phyloP scores from a whole-genome alignment of 2,329 filamentous ascomycete genomes.

The Parastagonospora nodorum region DNA sequence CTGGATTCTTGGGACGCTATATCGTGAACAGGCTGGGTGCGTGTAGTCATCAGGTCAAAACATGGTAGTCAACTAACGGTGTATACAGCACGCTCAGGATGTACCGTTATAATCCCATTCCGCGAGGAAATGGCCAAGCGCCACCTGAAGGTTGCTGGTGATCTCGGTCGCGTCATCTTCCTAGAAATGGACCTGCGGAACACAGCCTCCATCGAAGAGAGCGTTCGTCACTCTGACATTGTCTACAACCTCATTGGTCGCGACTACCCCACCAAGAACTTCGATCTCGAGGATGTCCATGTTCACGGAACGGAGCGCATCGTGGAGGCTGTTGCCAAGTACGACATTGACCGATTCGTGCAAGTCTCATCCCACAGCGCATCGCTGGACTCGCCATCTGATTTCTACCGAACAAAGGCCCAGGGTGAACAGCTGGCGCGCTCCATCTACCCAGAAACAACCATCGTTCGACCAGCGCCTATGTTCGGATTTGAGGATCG shows the following conservation, averaged over 20 bases:
- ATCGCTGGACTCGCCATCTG: constrained; percentile 75
- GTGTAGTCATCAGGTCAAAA: constrained; percentile 17
- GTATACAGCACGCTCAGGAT: constrained; percentile 80
- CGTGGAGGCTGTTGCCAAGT: constrained; percentile 92
- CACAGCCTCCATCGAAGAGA: constrained; percentile 93
- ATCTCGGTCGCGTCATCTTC: constrained; percentile 87
- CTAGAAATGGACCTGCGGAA: constrained; percentile 95
- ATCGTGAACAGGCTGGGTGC: constrained; percentile 92
- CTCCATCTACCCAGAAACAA: constrained; percentile 93
- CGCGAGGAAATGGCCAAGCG: constrained; percentile 98
- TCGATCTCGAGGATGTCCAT: constrained; percentile 88
- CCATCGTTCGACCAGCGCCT: constrained; percentile 90
- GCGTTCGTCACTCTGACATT: constrained; percentile 93
- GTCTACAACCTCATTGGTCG: constrained; percentile 96
- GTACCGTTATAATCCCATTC: constrained; percentile 90
- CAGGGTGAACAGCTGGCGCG: constrained; percentile 81
- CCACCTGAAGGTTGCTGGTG: constrained; percentile 94
- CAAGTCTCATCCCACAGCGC: constrained; percentile 97
- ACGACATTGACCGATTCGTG: constrained; percentile 95
- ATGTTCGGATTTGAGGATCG: constrained; percentile 96
- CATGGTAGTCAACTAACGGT: constrained; percentile 18
- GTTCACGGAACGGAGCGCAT: constrained; percentile 92
- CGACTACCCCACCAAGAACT: constrained; percentile 98
- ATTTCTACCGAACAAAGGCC: constrained; percentile 94
- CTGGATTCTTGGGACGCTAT: constrained; percentile 92